Evolutionary conservation across 306 rosid genomes (phyloP), one percentile per base, ranked within the genome.

Genomic region (Alnus rubra): DNA sequence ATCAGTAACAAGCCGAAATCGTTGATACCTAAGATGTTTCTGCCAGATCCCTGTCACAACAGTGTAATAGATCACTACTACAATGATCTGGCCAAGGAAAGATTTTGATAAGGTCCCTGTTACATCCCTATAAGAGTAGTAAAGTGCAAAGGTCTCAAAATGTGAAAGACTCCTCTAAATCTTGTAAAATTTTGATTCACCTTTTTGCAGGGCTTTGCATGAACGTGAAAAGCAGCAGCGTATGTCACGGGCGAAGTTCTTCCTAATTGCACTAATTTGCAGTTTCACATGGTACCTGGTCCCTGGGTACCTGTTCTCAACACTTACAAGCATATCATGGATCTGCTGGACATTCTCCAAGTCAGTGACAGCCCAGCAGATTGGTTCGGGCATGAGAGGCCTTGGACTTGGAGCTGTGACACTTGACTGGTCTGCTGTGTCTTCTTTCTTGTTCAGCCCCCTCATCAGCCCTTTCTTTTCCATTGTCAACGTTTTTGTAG

Each of bases 351-450:
- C 82, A 31, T 89, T 91, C 88, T 77, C 93, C 79, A 91, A 89
- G 69, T 93, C 97, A 18, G 89, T 93, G 12, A 89, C 90, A 19
- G 92, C 92, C 59, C 93, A 93, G 74, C 94, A 91, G 39, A 33
- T 93, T 31, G 98, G 97, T 13, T 93, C 93, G 2, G 93, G 97
- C 60, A 87, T 91, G 97, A 70, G 30, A 60, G 97, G 97, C 8
- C 79, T 93, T 0, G 97, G 98, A 54, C 87, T 93, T 0, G 97
- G 97, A 16, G 88, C 97, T 7, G 0, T 93, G 13, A 86, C 93
- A 30, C 88, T 89, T 2, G 98, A 91, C 39, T 93, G 93, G 98
- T 0, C 89, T 1, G 91, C 76, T 0, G 92, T 91, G 51, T 90
- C 97, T 2, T 91, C 97, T 49, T 89, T 85, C 93, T 74, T 91